Evolutionary conservation across 495 filamentous ascomycete species (phyloP), one percentile per base, ranked within the genome.

Genomic region (Xylaria scruposa): DNA sequence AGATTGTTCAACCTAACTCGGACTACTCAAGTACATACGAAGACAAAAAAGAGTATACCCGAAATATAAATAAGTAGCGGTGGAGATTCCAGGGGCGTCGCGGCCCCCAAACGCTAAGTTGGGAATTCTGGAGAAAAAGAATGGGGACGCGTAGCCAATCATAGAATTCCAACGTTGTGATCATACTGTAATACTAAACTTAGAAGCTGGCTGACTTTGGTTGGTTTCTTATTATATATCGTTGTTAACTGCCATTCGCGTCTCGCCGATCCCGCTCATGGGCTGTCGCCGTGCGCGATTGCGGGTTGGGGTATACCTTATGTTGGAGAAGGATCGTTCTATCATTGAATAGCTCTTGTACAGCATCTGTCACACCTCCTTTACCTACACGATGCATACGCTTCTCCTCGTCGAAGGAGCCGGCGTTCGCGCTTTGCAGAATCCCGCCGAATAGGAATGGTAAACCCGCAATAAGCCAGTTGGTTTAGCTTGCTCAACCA

Each of bases 71-170:
- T 51, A 51, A 31, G 53, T 31, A 26, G 6, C 29, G 21, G 59
- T 62, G 59, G 59, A 62, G 59, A 62, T 62, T 62, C 12, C 21
- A 62, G 59, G 36, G 58, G 59, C 17, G 59, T 44, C 10, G 29
- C n/a, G 38, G 60, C 38, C 60, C 60, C 60, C 60, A 63, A 63
- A 42, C 1, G n/a, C 33, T 44, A 33, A 33, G 21, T 53, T 15
- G 21, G 49, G 10, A 53, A 49, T 49, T 49, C 46, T 49, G 46
- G 47, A 51, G 47, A 51, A 31, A 31, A 10, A 26, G 49, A 10
- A 53, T 53, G 49, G 49, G 49, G 21, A 53, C 3, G 49, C 1
- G 36, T 17, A 42, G 36, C 59, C 59, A 61, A 61, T 24, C 59
- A 33, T n/a, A 31, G 12, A 12, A 17, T 17, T 17, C 42, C 36